These are phyloP conservation scores for Tuber umbilicatum DNA, from an alignment of 495 filamentous ascomycete species.

Conservation along the genomic window DNA sequence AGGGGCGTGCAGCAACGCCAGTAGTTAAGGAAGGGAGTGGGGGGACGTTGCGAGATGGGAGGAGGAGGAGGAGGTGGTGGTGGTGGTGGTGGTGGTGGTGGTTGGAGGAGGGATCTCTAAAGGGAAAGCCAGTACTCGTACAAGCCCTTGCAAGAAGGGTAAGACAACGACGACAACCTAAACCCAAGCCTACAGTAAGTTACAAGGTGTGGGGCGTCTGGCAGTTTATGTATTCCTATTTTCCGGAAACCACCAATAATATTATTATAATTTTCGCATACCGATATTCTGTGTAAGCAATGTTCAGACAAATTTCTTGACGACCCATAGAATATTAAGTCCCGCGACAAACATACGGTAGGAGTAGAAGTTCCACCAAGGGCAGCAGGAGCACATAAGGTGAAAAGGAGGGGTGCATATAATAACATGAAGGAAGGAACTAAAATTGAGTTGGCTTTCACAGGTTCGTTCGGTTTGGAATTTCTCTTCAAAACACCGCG, in stretches of 20 bases:
- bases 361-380: not conserved
- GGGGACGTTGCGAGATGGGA: conserved; percentile 1
- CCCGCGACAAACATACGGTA: not conserved
- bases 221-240: not conserved
- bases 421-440: not conserved
- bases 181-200: not conserved
- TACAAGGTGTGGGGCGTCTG: not conserved
- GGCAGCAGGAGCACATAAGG: not conserved
- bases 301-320: not conserved
- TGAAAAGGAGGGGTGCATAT: not conserved
- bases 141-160: not conserved
- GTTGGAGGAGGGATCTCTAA: not conserved
- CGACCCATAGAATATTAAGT: not conserved
- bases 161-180: conserved; percentile 1
- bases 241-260: not conserved
- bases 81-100: not conserved
- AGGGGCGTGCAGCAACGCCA: conserved; percentile 9
- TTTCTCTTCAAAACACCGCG: not conserved
- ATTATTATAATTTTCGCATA: no score
- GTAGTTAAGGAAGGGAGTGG: conserved; percentile 10
- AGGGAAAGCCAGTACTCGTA: not conserved
- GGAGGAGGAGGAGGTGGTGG: not conserved
- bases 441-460: not conserved
- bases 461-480: not conserved
- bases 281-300: not conserved